Base-by-base conservation (phyloP, 176 grass and related monocot genomes). In the Dactylis glomerata region DNA sequence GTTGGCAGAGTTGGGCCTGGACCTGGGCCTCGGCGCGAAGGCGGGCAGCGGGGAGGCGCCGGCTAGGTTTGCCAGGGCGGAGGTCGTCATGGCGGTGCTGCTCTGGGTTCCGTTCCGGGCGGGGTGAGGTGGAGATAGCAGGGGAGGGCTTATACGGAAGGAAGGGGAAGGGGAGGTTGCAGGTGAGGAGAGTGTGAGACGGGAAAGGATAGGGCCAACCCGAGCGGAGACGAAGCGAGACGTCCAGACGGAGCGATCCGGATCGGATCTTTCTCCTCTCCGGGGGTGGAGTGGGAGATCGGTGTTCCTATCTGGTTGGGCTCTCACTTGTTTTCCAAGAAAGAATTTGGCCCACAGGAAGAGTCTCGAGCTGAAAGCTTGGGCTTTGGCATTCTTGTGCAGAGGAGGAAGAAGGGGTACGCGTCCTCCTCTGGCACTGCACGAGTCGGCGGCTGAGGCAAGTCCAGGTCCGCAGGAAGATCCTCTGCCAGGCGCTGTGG, bases 41-140 rank as follows among this genome's bases (percentile, higher is more conserved):
- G 24, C 19, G 17, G 86, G 83, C 37, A 82, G 67, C 65, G 74
- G 56, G 73, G 86, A 68, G 17, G 79, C 45, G 32, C 46, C 56
- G 74, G 73, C 24, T 0, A 75, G 86, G 83, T 83, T 68, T 27
- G 67, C 75, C 79, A 84, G 82, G 9, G 86, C 54, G 50, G 71
- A 82, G 38, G 86, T 68, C 56, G 73, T 75, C 86, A 85, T 85
- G 86, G 86, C 75, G 30, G 59, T 57, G 10, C 66, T 41, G 22
- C 19, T 70, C 20, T 61, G 30, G 64, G 17, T 5, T 67, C 16
- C 8, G 63, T 8, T 11, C 9, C 1, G 54, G n/a, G 38, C 30
- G 62, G 47, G 14, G 3, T n/a, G 24, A 27, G 42, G 51, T 32
- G 30, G 31, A 45, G 1, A 36, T 81, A 78, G 40, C 54, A 4